phyloP scores from a whole-genome alignment of 169 alveolate species.

The Eimeria tenella region DNA sequence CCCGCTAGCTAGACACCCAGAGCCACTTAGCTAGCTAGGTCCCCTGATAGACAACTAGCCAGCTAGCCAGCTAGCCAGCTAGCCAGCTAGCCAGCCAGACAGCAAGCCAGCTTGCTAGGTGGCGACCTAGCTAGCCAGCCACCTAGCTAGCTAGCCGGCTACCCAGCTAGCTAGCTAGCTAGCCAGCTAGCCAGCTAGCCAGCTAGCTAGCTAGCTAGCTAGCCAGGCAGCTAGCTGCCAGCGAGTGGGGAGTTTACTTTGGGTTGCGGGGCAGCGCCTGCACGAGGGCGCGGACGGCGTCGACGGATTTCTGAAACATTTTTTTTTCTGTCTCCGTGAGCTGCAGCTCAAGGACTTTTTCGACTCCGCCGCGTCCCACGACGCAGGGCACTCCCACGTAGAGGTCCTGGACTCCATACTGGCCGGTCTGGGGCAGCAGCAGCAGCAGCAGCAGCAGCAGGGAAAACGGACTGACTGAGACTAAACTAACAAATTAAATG shows the following conservation, averaged over 20 bases:
- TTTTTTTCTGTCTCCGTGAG: constrained; percentile 77
- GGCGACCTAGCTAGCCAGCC: background rate
- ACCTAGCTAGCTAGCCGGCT: background rate
- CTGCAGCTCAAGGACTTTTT: constrained; percentile 83
- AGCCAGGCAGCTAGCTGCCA: background rate
- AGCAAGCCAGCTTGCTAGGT: background rate
- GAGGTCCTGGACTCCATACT: constrained; percentile 86
- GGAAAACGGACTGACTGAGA: background rate
- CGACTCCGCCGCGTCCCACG: constrained; percentile 87
- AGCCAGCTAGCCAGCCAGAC: no score
- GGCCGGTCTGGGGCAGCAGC: constrained; percentile 76
- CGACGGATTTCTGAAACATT: constrained; percentile 74
- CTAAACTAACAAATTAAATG: background rate
- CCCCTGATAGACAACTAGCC: no score
- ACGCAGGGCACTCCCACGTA: constrained; percentile 89
- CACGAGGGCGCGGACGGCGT: constrained; percentile 57
- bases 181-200: background rate
- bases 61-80: no score
- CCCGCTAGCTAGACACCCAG: no score
- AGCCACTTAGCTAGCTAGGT: no score
- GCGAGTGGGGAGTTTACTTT: background rate
- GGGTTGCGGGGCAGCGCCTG: constrained; percentile 52
- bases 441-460: background rate
- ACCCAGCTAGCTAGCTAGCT: background rate
- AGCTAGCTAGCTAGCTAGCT: background rate